Percentiles rank a stretch among this genome's conserved stretches.
These are phyloP conservation scores for Lablab purpureus DNA, from an alignment of 306 rosid genomes.

Conservation along the genomic window DNA sequence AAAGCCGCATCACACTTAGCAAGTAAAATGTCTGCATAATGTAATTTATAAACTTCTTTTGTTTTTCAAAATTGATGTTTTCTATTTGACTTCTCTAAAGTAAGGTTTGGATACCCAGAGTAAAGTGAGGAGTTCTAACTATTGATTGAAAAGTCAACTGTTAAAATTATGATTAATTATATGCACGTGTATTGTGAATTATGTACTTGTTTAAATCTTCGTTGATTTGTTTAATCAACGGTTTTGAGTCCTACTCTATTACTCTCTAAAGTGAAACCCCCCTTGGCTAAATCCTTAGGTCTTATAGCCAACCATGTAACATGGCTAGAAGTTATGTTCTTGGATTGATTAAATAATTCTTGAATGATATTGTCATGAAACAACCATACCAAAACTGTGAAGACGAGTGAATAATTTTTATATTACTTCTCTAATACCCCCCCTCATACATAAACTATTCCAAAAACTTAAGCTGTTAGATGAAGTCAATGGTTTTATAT, in stretches of 20 bases:
- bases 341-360: constrained; percentile 11
- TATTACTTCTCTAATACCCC: neutral
- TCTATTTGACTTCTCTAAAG: neutral
- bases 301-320: constrained; percentile 5
- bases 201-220: neutral
- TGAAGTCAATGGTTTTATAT: neutral
- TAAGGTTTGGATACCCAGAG: neutral
- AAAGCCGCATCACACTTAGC: constrained; percentile 10
- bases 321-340: neutral
- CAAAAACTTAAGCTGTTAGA: neutral
- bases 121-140: neutral
- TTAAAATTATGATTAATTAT: neutral
- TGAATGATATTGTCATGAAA: neutral
- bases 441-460: neutral
- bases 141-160: neutral
- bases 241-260: neutral
- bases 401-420: neutral
- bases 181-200: neutral
- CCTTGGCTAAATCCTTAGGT: neutral
- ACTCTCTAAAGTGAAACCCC: neutral
- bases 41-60: neutral
- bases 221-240: neutral
- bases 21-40: constrained; percentile 3
- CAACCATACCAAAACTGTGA: neutral
- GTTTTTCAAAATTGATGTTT: neutral